Percentiles rank a stretch among this genome's conserved stretches.
Evolutionary conservation across 306 rosid genomes (phyloP).

Genomic region (Ormosia emarginata): DNA sequence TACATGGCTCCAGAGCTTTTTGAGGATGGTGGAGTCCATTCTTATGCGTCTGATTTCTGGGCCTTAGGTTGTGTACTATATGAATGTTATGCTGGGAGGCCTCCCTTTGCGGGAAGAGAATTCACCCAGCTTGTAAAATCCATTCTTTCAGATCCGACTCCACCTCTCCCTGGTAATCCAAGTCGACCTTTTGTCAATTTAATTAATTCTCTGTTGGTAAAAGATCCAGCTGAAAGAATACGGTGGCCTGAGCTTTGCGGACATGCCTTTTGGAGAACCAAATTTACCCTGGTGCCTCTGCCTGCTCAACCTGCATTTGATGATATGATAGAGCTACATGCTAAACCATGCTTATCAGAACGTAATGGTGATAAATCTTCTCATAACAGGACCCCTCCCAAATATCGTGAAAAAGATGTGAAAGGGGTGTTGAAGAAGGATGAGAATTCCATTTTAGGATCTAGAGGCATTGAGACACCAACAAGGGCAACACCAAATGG

Average conservation of each 20-base stretch:
- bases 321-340: slow-evolving; percentile 65
- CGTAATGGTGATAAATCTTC: slow-evolving; percentile 75
- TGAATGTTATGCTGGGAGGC: slow-evolving; percentile 90
- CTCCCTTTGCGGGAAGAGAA: slow-evolving; percentile 92
- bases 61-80: slow-evolving; percentile 95
- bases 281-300: slow-evolving; percentile 49
- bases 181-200: slow-evolving; percentile 88
- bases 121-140: slow-evolving; percentile 92
- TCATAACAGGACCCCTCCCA: slow-evolving; percentile 79
- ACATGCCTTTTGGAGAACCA: slow-evolving; percentile 87
- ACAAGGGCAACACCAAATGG: slow-evolving; percentile 67
- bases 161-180: slow-evolving; percentile 88
- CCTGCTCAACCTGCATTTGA: slow-evolving; percentile 94
- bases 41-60: slow-evolving; percentile 95
- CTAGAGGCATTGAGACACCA: slow-evolving; percentile 66
- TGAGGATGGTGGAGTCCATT: slow-evolving; percentile 92
- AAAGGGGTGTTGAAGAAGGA: slow-evolving; percentile 67
- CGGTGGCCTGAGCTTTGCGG: slow-evolving; percentile 91
- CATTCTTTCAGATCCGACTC: slow-evolving; percentile 83
- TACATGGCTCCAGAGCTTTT: slow-evolving; percentile 99
- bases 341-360: slow-evolving; percentile 70
- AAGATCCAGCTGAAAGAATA: slow-evolving; percentile 96
- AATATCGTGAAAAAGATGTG: slow-evolving; percentile 67
- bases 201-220: slow-evolving; percentile 77
- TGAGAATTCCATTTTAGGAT: slow-evolving; percentile 59